These are phyloP conservation scores for Musa schizocarpa DNA, from an alignment of 176 grass and related monocot species.

Conservation along the genomic window DNA sequence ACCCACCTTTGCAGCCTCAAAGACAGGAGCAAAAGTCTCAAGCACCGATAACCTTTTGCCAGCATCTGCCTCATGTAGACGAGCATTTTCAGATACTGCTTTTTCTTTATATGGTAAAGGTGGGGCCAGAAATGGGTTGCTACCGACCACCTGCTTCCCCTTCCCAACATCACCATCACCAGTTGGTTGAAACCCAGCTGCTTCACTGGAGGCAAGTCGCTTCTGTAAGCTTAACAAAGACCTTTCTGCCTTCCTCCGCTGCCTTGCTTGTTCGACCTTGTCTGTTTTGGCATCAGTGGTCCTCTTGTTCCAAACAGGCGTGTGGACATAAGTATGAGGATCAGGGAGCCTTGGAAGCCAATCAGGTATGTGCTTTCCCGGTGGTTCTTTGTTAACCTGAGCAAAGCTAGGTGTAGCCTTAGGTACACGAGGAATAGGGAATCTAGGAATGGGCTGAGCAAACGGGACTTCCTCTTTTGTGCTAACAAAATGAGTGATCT, in stretches of 20 bases:
- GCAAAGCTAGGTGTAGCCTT: slow-evolving; percentile 19
- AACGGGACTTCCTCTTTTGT: slow-evolving; percentile 50
- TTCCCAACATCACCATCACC: slow-evolving; percentile 22
- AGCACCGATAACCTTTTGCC: slow-evolving; percentile 44
- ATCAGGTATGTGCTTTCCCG: slow-evolving; percentile 49
- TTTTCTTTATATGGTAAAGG: slow-evolving; percentile 47
- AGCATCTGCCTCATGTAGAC: slow-evolving; percentile 19
- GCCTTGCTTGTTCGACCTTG: slow-evolving; percentile 44
- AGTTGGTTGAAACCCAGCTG: slow-evolving; percentile 28
- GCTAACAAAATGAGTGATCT: slow-evolving; percentile 44
- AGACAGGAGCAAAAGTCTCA: slow-evolving; percentile 60
- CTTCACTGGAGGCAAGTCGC: slow-evolving; percentile 35
- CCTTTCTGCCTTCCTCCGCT: slow-evolving; percentile 65
- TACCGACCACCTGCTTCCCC: slow-evolving; percentile 46
- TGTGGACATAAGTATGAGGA: slow-evolving; percentile 38
- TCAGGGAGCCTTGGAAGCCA: slow-evolving; percentile 83
- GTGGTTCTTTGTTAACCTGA: slow-evolving; percentile 20
- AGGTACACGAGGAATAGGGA: slow-evolving; percentile 33
- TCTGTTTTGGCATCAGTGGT: slow-evolving; percentile 32
- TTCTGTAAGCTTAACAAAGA: slow-evolving; percentile 66
- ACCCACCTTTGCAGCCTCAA: slow-evolving; percentile 39
- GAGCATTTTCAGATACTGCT: slow-evolving; percentile 38
- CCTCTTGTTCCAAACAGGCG: slow-evolving; percentile 43
- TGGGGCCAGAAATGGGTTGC: slow-evolving; percentile 51
- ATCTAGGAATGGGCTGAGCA: slow-evolving; percentile 34